Evolutionary conservation across 2,329 filamentous ascomycete species (phyloP).

Genomic region (Penicillium sp.): DNA sequence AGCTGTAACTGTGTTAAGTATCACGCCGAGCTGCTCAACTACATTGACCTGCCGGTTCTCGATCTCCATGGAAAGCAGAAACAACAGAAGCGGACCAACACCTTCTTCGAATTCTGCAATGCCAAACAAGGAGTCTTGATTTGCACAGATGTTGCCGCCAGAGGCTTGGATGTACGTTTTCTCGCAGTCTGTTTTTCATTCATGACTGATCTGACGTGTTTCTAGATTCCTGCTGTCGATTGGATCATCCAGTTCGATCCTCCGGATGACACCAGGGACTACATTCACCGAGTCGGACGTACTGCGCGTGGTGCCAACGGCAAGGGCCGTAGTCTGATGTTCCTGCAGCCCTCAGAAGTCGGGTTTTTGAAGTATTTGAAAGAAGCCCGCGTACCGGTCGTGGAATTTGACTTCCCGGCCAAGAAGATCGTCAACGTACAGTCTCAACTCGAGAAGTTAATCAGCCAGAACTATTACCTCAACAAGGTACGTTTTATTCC

Average conservation of each 20-base stretch:
- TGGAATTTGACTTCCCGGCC: slow-evolving; percentile 92
- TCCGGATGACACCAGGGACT: slow-evolving; percentile 85
- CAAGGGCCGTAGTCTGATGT: slow-evolving; percentile 88
- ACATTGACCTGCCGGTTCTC: slow-evolving; percentile 90
- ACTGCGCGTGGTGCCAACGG: slow-evolving; percentile 83
- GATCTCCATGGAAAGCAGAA: slow-evolving; percentile 95
- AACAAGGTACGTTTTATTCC: slow-evolving; percentile 68
- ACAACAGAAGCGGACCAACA: slow-evolving; percentile 98
- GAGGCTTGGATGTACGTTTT: slow-evolving; percentile 78
- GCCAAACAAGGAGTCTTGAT: slow-evolving; percentile 85
- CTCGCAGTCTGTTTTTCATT: not conserved
- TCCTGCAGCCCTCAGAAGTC: slow-evolving; percentile 88
- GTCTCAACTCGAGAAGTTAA: slow-evolving; percentile 90
- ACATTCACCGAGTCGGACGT: slow-evolving; percentile 95
- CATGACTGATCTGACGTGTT: slow-evolving; percentile 24
- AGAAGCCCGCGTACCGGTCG: slow-evolving; percentile 86
- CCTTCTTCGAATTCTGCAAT: slow-evolving; percentile 95
- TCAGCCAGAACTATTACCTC: slow-evolving; percentile 94
- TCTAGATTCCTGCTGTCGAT: slow-evolving; percentile 85
- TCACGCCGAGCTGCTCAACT: slow-evolving; percentile 93
- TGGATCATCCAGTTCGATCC: slow-evolving; percentile 97
- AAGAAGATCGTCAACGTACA: slow-evolving; percentile 92
- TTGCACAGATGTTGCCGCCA: slow-evolving; percentile 93
- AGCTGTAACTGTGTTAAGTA: slow-evolving; percentile 95
- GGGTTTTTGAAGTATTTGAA: slow-evolving; percentile 92